These are phyloP conservation scores for Fusarium foetens DNA, from an alignment of 2,329 filamentous ascomycete genomes.

Conservation along the genomic window DNA sequence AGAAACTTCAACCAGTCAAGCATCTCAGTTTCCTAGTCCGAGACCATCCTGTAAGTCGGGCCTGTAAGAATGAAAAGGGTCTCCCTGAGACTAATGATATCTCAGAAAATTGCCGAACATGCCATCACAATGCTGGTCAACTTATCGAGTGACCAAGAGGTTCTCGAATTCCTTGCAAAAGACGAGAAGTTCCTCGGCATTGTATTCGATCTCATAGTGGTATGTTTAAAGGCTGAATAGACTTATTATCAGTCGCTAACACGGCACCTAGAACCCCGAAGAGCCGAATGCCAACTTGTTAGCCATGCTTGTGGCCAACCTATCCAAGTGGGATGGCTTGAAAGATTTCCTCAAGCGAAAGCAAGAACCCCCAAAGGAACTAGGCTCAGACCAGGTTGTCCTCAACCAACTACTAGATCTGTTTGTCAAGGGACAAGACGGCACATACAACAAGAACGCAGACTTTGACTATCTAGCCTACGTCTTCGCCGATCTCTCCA, in stretches of 20 bases:
- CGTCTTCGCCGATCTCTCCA: conserved; percentile 91
- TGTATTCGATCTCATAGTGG: conserved; percentile 78
- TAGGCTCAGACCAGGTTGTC: conserved; percentile 77
- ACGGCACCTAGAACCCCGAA: conserved; percentile 66
- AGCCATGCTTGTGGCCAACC: conserved; percentile 92
- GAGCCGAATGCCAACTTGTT: conserved; percentile 87
- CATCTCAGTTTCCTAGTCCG: conserved; percentile 87
- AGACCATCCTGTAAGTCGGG: conserved; percentile 77
- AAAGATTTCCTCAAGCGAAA: conserved; percentile 75
- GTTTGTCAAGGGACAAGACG: conserved; percentile 91
- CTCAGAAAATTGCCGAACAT: conserved; percentile 90
- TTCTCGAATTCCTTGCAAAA: conserved; percentile 76
- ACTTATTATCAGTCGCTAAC: neutral
- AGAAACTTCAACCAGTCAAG: conserved; percentile 80
- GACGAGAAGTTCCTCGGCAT: conserved; percentile 85
- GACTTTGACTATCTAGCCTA: conserved; percentile 95
- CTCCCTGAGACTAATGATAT: conserved; percentile 4
- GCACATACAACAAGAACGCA: conserved; percentile 83
- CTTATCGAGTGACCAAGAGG: conserved; percentile 78
- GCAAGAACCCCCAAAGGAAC: conserved; percentile 73
- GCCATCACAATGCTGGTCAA: conserved; percentile 92
- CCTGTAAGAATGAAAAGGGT: no score
- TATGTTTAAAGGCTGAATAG: conserved; percentile 53
- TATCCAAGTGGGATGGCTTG: conserved; percentile 81
- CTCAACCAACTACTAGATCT: conserved; percentile 94